phyloP scores from a whole-genome alignment of 371 early-diverging fungal species.

The Lichtheimia corymbifera region DNA sequence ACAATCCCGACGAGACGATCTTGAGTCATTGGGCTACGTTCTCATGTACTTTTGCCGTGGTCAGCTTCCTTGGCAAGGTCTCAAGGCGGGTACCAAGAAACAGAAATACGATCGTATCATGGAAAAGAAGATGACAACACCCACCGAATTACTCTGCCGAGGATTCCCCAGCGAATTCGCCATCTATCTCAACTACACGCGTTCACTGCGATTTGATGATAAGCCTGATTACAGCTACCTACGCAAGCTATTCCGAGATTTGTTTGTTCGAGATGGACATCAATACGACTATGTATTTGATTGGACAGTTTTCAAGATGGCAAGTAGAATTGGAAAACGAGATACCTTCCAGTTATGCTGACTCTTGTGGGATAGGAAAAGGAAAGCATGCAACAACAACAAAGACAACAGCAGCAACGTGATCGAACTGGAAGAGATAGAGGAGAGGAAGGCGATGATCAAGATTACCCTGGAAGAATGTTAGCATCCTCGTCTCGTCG shows the following conservation, averaged over 20 bases:
- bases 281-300: slow-evolving; percentile 98
- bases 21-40: slow-evolving; percentile 99
- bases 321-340: slow-evolving; percentile 12
- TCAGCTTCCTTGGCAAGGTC: slow-evolving; percentile 99
- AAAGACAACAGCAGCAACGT: slow-evolving; percentile 7
- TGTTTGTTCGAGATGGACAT: slow-evolving; percentile 93
- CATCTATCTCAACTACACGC: slow-evolving; percentile 96
- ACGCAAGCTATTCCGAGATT: slow-evolving; percentile 92
- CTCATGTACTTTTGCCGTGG: slow-evolving; percentile 99
- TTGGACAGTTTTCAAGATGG: slow-evolving; percentile 75
- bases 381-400: slow-evolving; percentile 17
- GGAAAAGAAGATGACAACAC: slow-evolving; percentile 99
- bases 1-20: slow-evolving; percentile 99
- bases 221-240: slow-evolving; percentile 99
- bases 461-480: slow-evolving; percentile 9
- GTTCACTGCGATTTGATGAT: slow-evolving; percentile 97
- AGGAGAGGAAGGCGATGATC: slow-evolving; percentile 8
- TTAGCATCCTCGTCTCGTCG: neutral
- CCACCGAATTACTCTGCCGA: slow-evolving; percentile 94
- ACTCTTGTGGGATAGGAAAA: slow-evolving; percentile 10
- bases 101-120: slow-evolving; percentile 99
- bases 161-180: slow-evolving; percentile 96
- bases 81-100: slow-evolving; percentile 97
- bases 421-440: slow-evolving; percentile 5
- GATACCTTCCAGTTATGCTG: no score